phyloP scores from a whole-genome alignment of 495 filamentous ascomycete species.

The Penicillium dipodomyicola region DNA sequence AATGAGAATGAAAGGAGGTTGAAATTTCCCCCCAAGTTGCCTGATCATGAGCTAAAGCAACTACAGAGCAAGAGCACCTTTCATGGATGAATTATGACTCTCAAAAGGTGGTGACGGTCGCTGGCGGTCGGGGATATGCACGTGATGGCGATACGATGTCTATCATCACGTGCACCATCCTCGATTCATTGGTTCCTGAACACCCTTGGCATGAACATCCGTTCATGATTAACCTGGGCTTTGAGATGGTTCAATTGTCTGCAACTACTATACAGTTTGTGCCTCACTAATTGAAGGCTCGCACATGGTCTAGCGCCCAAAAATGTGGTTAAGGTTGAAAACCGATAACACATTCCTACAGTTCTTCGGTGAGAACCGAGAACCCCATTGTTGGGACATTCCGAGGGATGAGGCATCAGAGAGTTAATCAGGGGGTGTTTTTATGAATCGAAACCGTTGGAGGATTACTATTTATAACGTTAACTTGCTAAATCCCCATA shows the following conservation, averaged over 20 bases:
- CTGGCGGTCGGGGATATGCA: slow-evolving; percentile 1
- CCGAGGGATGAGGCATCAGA: background rate
- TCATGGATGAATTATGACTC: background rate
- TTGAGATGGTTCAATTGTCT: background rate
- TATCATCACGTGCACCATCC: slow-evolving; percentile 8
- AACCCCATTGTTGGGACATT: slow-evolving; percentile 1
- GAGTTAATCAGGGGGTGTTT: background rate
- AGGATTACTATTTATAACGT: background rate
- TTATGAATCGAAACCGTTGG: background rate
- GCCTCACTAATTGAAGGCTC: background rate
- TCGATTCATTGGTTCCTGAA: background rate
- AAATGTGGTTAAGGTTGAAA: background rate
- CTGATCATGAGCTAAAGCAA: background rate
- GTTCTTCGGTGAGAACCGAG: slow-evolving; percentile 9
- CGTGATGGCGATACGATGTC: slow-evolving; percentile 2
- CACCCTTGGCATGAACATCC: background rate
- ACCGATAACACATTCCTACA: background rate
- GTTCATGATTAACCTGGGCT: background rate
- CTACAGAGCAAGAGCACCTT: background rate
- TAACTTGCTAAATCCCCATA: background rate
- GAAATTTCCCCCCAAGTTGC: background rate
- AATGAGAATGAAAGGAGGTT: background rate
- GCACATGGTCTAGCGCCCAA: background rate
- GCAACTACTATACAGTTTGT: background rate
- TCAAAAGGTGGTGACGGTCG: background rate